Evolutionary conservation across 108 stramenopile genomes (phyloP).

Genomic region (Nitzschia palea): DNA sequence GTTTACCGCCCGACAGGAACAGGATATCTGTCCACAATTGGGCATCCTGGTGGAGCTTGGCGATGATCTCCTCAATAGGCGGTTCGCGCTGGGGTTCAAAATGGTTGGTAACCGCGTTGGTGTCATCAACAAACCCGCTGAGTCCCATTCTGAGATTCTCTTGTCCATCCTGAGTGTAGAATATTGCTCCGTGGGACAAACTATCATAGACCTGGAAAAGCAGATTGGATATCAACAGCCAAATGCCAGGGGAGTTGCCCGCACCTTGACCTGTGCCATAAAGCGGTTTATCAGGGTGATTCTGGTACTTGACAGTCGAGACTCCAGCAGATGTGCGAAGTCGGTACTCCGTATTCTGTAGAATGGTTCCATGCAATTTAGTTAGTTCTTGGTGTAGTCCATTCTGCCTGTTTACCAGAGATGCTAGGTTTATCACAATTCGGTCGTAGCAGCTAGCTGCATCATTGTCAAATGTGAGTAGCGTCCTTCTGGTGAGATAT

Average conservation of each 20-base stretch:
- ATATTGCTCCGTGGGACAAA: conserved; percentile 1
- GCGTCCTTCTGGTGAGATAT: neutral
- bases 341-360: too few species aligned
- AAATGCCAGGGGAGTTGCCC: neutral
- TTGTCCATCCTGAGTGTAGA: neutral
- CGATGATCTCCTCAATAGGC: neutral
- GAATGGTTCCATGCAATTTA: neutral
- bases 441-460: conserved; percentile 8
- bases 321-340: neutral
- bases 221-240: neutral
- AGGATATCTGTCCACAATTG: neutral
- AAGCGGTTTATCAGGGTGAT: neutral
- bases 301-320: neutral
- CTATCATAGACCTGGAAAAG: neutral
- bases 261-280: neutral
- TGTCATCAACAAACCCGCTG: neutral
- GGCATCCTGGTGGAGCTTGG: neutral
- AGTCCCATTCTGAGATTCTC: neutral
- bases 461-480: too few species aligned
- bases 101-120: neutral
- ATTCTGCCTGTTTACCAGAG: neutral
- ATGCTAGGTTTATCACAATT: neutral
- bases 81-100: neutral
- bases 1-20: neutral
- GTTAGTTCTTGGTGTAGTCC: neutral